A percentile compares a stretch with the other conserved stretches of the same genome.
These are phyloP conservation scores for Cystobasidium ongulense DNA, from an alignment of 768 basidiomycete species.

Conservation along the genomic window DNA sequence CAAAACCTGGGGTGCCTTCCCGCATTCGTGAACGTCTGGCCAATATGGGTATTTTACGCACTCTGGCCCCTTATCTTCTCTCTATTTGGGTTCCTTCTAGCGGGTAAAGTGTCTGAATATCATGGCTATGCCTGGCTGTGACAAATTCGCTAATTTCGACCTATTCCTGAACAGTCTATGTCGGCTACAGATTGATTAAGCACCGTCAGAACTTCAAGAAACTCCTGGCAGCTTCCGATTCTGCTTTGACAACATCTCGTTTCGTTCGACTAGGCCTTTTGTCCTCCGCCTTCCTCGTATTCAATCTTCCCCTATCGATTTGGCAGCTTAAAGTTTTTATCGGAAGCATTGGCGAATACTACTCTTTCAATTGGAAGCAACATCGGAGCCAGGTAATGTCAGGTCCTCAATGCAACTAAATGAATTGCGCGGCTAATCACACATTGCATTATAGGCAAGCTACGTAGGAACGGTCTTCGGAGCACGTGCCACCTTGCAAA, in stretches of 20 bases:
- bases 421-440: too few species aligned
- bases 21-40: conserved; percentile 19
- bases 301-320: conserved; percentile 31
- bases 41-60: neutral
- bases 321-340: neutral
- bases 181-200: conserved; percentile 9
- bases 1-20: conserved; percentile 10
- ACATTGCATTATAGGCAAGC: neutral
- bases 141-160: too few species aligned
- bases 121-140: too few species aligned
- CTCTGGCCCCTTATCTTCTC: conserved; percentile 32
- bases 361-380: conserved; percentile 15
- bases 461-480: neutral
- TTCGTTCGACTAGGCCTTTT: conserved; percentile 32
- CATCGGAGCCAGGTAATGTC: conserved; percentile 23
- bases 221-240: conserved; percentile 22
- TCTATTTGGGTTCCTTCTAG: conserved; percentile 1
- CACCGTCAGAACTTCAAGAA: conserved; percentile 32
- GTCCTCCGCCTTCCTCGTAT: neutral
- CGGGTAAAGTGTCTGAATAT: conserved; percentile 23
- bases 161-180: conserved; percentile 18
- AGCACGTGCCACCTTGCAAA: neutral
- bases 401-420: neutral
- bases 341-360: neutral
- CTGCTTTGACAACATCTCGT: conserved; percentile 31